Evolutionary conservation across 78 protist species (phyloP).

Genomic region (Protostelium mycophagum): DNA sequence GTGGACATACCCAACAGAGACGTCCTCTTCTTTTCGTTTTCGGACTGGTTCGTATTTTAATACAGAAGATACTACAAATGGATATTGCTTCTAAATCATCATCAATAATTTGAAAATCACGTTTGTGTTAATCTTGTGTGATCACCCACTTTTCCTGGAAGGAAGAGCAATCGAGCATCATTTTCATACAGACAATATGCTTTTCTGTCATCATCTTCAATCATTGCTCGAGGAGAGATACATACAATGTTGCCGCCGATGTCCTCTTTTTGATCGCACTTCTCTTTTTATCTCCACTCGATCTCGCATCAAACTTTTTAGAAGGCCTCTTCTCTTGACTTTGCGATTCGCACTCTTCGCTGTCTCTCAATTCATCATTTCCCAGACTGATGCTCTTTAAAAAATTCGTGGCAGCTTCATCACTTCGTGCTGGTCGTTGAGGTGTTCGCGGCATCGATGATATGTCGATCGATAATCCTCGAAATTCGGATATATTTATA

Average conservation of each 20-base stretch:
- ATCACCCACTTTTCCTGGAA: not conserved
- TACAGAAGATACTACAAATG: not conserved
- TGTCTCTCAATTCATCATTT: not conserved
- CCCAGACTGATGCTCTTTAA: not conserved
- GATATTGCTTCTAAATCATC: not conserved
- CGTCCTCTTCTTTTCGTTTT: too few species aligned
- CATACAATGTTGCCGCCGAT: not conserved
- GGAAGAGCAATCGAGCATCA: not conserved
- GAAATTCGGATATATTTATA: too few species aligned
- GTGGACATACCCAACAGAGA: too few species aligned
- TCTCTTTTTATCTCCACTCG: too few species aligned
- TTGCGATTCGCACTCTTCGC: not conserved
- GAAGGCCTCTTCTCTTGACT: not conserved
- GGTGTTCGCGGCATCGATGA: too few species aligned
- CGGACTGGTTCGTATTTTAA: not conserved
- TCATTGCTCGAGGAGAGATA: not conserved
- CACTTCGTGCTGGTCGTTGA: too few species aligned
- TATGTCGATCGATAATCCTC: too few species aligned
- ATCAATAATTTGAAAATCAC: too few species aligned
- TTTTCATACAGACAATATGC: not conserved
- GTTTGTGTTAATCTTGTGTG: not conserved
- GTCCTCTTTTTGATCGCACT: not conserved
- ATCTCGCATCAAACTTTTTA: too few species aligned
- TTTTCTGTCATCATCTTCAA: not conserved
- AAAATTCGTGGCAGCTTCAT: not conserved